Base-by-base conservation (phyloP, 768 basidiomycete species). In the Mycena vulgaris region DNA sequence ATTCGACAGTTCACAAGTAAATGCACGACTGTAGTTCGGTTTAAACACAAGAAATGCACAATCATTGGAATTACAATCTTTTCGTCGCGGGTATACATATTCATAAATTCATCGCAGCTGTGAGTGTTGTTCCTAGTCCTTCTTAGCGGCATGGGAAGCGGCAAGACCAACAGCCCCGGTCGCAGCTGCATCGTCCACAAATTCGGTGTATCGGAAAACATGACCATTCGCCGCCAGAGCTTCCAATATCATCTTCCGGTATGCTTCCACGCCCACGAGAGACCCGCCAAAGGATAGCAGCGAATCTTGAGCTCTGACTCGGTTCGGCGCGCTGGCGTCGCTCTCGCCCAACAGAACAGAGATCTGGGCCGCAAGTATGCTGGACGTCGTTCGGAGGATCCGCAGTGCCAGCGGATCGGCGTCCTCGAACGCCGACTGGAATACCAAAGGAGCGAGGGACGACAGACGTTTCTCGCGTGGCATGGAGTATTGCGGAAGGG, bases 261-360 rank as follows among this genome's bases (percentile, higher is more conserved):
- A 95, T 40, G 75, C 80, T 60, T 87, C 84, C 2, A 93, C 79
- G 3, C 92, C 90, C 5, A 89, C 89, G 70, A 95, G 78, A 23
- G 92, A 93, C n/a, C 94, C 94, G 11, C 94, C 94, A 65, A 95
- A 90, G 68, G 90, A 94, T 21, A 95, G 75, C 3, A 95, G 86
- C 37, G 89, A 84, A 2, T 90, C 85, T 42, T 81, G 77, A 0
- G 93, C 87, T 48, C 83, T 83, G 57, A 93, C 85, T 0, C 82
- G 76, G 13, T 77, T 82, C 3, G 82, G 80, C 16, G 75, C 75
- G 9, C 71, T 68, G 23, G 71, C 75, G 8, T 70, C 68, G 10
- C 80, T 83, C 33, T 86, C 81, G 6, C 84, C 83, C 3, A 91
- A 81, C 28, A 93, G 81, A 48, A 88, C 78, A 1, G 86, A 82